Evolutionary conservation across 2,329 filamentous ascomycete genomes (phyloP).

Genomic region (Colletotrichum truncatum): DNA sequence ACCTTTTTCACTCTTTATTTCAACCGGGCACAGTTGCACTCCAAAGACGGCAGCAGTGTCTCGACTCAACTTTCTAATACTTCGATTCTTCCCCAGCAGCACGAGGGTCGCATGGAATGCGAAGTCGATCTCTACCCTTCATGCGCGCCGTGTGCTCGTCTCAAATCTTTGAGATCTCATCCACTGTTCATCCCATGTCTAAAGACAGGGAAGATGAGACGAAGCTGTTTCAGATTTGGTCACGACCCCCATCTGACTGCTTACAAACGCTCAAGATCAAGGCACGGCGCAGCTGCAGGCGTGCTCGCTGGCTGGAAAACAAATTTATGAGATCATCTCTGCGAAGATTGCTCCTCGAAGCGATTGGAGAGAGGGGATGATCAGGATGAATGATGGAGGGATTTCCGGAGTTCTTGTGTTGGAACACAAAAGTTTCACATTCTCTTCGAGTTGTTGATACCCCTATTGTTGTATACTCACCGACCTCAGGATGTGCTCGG

Average conservation of each 20-base stretch:
- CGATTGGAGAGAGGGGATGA: neutral
- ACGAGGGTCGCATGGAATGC: slow-evolving; percentile 18
- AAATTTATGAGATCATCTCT: slow-evolving; percentile 15
- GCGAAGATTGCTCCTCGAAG: neutral
- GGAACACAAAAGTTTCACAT: slow-evolving; percentile 31
- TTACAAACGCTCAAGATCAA: neutral
- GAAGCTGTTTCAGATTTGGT: neutral
- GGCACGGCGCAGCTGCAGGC: slow-evolving; percentile 1
- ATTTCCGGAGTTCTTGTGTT: slow-evolving; percentile 26
- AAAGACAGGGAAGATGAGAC: neutral
- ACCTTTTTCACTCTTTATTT: slow-evolving; percentile 6
- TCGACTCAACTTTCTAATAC: slow-evolving; percentile 13
- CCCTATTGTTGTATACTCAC: slow-evolving; percentile 28
- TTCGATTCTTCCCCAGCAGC: slow-evolving; percentile 28
- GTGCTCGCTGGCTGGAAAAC: slow-evolving; percentile 21
- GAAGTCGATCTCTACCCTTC: slow-evolving; percentile 5
- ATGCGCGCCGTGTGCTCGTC: neutral
- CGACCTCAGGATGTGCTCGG: neutral
- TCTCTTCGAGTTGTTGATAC: slow-evolving; percentile 33
- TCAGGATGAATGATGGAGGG: slow-evolving; percentile 24
- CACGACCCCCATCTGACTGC: neutral
- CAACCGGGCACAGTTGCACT: neutral
- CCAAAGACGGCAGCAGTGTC: neutral
- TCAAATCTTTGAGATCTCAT: neutral
- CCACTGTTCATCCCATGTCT: neutral